A percentile compares a stretch with the other conserved stretches of the same genome.
Conservation (phyloP, 345 rosid species). For the Populus alba region DNA sequence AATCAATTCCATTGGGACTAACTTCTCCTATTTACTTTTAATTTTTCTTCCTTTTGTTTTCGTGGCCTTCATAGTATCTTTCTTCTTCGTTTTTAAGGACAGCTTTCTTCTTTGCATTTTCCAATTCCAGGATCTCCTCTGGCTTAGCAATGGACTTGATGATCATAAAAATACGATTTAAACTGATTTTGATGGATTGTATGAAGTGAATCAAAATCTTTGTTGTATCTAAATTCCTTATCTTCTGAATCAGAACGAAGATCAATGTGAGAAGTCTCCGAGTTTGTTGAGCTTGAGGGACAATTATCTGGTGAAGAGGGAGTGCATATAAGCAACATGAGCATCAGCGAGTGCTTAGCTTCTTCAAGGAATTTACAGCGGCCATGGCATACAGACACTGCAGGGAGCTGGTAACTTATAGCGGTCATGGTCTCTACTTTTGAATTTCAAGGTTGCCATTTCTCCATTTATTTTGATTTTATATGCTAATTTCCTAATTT, state of each 20-base stretch:
- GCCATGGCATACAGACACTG: constrained; percentile 55
- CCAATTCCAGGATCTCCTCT: too few species aligned
- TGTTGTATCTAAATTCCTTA: constrained; percentile 20
- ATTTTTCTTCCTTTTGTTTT: too few species aligned
- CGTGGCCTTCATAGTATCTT: too few species aligned
- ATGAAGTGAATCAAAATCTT: constrained; percentile 14
- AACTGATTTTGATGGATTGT: constrained; percentile 12
- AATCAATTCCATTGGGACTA: too few species aligned
- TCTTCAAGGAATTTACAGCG: constrained; percentile 55
- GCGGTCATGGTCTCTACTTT: too few species aligned
- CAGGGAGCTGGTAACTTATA: constrained; percentile 39
- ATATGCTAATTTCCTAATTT: too few species aligned
- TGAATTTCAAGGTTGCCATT: too few species aligned
- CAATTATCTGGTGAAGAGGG: constrained; percentile 31
- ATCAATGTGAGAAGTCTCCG: constrained; percentile 45
- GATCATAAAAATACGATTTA: constrained; percentile 4
- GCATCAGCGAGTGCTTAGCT: constrained; percentile 53
- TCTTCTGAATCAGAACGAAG: constrained; percentile 53
- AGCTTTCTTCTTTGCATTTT: too few species aligned
- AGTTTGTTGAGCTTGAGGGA: constrained; percentile 29
- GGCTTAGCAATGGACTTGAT: not conserved
- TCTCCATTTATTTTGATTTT: too few species aligned
- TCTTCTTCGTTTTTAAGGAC: too few species aligned
- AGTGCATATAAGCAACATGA: constrained; percentile 47
- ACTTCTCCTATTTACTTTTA: too few species aligned